Conservation (phyloP, 2,329 filamentous ascomycete species). For the Scopulariopsis brevicaulis region DNA sequence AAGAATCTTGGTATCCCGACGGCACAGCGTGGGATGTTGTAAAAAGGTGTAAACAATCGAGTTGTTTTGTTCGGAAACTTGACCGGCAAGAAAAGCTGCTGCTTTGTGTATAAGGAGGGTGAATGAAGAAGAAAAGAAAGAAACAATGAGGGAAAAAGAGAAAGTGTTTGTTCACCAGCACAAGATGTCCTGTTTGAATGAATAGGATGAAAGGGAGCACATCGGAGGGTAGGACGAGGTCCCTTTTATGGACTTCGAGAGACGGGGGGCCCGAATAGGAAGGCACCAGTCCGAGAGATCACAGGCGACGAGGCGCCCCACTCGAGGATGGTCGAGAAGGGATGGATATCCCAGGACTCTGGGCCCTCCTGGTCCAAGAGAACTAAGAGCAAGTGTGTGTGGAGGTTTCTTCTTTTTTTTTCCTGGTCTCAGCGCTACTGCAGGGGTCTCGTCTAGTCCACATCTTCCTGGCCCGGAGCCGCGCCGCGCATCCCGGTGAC, state of each 20-base stretch:
- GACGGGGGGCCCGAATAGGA: neutral
- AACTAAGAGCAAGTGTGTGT: no score
- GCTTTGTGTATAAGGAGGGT: neutral
- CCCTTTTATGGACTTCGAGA: neutral
- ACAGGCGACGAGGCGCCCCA: neutral
- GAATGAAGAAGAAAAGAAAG: neutral
- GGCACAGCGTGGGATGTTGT: neutral
- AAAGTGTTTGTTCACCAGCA: neutral
- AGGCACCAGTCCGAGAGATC: neutral
- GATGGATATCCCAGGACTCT: no score
- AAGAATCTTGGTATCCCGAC: neutral
- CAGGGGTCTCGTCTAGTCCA: no score
- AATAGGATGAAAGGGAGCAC: neutral
- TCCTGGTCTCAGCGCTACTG: no score
- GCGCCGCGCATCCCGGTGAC: neutral
- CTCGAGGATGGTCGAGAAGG: no score
- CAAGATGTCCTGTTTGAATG: neutral
- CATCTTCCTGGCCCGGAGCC: neutral
- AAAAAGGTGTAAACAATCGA: neutral
- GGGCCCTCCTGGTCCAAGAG: no score
- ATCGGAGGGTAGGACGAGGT: neutral
- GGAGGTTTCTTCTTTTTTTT: no score
- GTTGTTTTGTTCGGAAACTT: neutral
- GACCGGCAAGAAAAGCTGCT: conserved; percentile 3
- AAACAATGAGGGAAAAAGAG: neutral